phyloP scores from a whole-genome alignment of 805 yeast species.

The Cyberlindnera xylosilytica region DNA sequence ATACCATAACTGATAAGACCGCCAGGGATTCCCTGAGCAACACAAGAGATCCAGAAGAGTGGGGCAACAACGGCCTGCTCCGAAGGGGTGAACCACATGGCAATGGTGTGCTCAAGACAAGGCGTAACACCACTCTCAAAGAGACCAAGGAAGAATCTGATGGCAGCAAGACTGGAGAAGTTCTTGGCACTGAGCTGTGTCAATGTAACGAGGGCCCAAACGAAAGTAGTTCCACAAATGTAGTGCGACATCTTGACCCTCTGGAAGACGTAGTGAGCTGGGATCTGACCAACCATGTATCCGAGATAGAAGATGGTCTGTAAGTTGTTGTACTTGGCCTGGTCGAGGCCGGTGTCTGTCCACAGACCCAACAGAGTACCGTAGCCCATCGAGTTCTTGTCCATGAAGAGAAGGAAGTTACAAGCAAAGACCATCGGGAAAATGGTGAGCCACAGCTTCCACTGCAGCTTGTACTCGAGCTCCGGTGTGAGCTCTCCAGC shows the following conservation, averaged over 20 bases:
- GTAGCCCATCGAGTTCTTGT: slow-evolving; percentile 19
- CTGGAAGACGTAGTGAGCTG: slow-evolving; percentile 41
- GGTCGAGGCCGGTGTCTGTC: slow-evolving; percentile 10
- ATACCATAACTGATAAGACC: slow-evolving; percentile 18
- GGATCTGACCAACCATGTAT: slow-evolving; percentile 48
- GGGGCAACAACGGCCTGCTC: slow-evolving; percentile 44
- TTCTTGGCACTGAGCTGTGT: slow-evolving; percentile 30
- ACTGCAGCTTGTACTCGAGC: slow-evolving; percentile 8
- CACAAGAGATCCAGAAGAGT: slow-evolving; percentile 30
- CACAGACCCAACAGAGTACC: slow-evolving; percentile 15
- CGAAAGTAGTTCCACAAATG: slow-evolving; percentile 40
- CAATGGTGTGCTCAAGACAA: slow-evolving; percentile 36
- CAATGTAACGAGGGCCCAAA: slow-evolving; percentile 42
- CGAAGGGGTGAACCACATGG: slow-evolving; percentile 39
- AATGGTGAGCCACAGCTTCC: slow-evolving; percentile 22
- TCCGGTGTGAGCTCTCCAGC: slow-evolving; percentile 20
- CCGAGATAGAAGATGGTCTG: slow-evolving; percentile 47
- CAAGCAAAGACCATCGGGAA: slow-evolving; percentile 20
- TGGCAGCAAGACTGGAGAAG: slow-evolving; percentile 29
- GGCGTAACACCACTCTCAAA: slow-evolving; percentile 48
- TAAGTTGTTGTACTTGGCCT: slow-evolving; percentile 36
- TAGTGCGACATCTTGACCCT: slow-evolving; percentile 42
- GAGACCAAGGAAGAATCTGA: slow-evolving; percentile 41
- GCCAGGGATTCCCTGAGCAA: slow-evolving; percentile 14
- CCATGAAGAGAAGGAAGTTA: slow-evolving; percentile 18